A percentile compares a stretch with the other conserved stretches of the same genome.
phyloP scores from a whole-genome alignment of 768 basidiomycete genomes.

The Strobilomyces confusus region DNA sequence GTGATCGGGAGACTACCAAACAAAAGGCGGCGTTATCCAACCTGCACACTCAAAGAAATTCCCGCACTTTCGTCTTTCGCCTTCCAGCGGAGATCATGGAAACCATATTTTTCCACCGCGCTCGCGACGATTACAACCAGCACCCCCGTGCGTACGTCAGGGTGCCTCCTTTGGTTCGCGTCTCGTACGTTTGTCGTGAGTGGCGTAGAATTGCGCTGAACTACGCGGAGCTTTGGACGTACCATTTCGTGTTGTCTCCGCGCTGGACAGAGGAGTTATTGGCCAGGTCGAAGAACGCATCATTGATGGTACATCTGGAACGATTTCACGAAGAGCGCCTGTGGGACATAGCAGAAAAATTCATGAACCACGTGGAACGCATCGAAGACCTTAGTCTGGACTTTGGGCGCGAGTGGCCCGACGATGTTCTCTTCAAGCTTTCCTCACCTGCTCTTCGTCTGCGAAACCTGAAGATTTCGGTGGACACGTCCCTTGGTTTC shows the following conservation, averaged over 20 bases:
- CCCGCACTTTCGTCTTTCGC: slow-evolving; percentile 1
- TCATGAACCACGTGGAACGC: neutral
- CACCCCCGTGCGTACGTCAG: neutral
- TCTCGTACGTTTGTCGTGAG: neutral
- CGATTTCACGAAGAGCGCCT: neutral
- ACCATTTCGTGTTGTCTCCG: neutral
- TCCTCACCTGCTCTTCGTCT: neutral
- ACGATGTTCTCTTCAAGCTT: neutral
- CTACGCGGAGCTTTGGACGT: neutral
- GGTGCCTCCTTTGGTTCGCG: neutral
- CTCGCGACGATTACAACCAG: neutral
- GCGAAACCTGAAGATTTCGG: neutral
- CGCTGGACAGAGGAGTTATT: neutral
- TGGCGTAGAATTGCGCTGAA: neutral
- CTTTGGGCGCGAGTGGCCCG: neutral
- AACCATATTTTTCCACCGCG: slow-evolving; percentile 11
- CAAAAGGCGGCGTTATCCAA: neutral
- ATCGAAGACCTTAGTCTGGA: neutral
- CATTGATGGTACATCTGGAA: neutral
- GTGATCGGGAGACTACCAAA: neutral
- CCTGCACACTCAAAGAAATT: slow-evolving; percentile 6
- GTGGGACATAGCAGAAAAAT: neutral
- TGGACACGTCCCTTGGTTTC: too few species aligned
- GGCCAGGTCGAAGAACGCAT: neutral
- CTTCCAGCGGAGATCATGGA: slow-evolving; percentile 15